phyloP scores from a whole-genome alignment of 1,284 basidiomycete species.

The Termitomyces sp. region DNA sequence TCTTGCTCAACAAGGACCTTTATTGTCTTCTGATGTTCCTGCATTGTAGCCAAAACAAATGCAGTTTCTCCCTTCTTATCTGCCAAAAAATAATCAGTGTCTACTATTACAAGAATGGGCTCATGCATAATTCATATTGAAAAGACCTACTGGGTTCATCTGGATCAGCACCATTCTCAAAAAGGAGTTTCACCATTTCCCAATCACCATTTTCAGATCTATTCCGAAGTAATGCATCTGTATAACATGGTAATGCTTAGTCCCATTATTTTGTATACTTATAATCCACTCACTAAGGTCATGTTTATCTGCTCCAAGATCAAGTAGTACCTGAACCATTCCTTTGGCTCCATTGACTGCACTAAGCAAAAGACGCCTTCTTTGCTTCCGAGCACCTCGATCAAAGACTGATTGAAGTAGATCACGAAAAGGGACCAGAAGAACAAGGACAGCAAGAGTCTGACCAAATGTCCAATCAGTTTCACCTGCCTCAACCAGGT shows the following conservation, averaged over 20 bases:
- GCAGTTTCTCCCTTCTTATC: not conserved
- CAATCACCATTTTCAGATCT: not conserved
- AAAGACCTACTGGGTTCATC: not conserved
- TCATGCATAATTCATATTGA: too few relatives aligned
- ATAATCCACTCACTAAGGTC: not conserved
- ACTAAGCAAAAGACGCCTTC: not conserved
- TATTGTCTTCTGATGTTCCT: not conserved
- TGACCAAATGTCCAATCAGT: constrained; percentile 22
- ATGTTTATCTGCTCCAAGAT: not conserved
- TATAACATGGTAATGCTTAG: not conserved
- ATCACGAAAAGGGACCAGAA: constrained; percentile 17
- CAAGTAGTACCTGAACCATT: not conserved
- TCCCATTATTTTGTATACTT: not conserved
- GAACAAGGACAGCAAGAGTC: constrained; percentile 20
- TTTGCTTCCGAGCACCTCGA: not conserved
- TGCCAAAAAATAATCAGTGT: not conserved
- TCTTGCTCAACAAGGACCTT: not conserved
- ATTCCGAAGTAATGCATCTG: not conserved
- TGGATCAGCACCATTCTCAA: not conserved
- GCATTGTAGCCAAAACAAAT: not conserved
- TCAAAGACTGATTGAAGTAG: constrained; percentile 4
- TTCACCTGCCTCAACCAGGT: constrained; percentile 7
- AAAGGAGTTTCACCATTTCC: not conserved
- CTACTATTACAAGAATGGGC: not conserved
- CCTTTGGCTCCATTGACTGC: not conserved